These are phyloP conservation scores for Blastobotrys muscicola DNA, from an alignment of 805 yeast species.

Conservation along the genomic window DNA sequence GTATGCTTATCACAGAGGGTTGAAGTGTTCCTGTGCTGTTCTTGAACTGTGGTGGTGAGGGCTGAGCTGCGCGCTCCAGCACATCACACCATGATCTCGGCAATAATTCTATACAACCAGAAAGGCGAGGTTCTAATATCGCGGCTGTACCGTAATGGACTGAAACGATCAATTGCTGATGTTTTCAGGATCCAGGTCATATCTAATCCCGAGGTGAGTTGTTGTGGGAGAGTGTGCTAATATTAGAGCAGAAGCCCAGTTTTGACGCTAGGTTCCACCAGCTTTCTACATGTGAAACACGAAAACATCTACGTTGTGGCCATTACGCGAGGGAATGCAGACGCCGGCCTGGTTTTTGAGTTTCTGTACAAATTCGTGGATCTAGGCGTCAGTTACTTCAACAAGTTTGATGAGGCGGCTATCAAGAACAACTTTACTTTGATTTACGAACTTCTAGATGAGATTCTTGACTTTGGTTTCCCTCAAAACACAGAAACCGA, in stretches of 20 bases:
- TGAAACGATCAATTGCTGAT: conserved; percentile 71
- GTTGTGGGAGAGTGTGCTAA: no score
- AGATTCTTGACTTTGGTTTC: conserved; percentile 67
- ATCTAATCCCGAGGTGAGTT: conserved; percentile 46
- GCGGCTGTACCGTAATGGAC: conserved; percentile 61
- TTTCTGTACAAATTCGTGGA: conserved; percentile 55
- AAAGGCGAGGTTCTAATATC: conserved; percentile 81
- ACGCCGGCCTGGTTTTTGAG: conserved; percentile 72
- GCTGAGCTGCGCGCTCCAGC: no score
- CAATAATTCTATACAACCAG: conserved; percentile 64
- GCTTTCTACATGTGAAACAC: conserved; percentile 67
- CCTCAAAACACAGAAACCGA: conserved; percentile 56
- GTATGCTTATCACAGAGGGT: no score
- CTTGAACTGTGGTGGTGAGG: no score
- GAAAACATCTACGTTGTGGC: conserved; percentile 71
- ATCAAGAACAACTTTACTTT: conserved; percentile 57
- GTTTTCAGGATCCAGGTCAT: conserved; percentile 91
- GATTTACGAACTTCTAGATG: conserved; percentile 71
- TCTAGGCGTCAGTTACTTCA: conserved; percentile 39
- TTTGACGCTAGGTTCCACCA: conserved; percentile 83
- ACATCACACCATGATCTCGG: conserved; percentile 55
- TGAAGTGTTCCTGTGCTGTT: no score
- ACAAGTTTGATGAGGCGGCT: conserved; percentile 36
- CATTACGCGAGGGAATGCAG: conserved; percentile 81
- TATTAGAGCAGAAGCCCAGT: conserved; percentile 40